Evolutionary conservation across 2,329 filamentous ascomycete genomes (phyloP).

Genomic region (Spiromastix sp.): DNA sequence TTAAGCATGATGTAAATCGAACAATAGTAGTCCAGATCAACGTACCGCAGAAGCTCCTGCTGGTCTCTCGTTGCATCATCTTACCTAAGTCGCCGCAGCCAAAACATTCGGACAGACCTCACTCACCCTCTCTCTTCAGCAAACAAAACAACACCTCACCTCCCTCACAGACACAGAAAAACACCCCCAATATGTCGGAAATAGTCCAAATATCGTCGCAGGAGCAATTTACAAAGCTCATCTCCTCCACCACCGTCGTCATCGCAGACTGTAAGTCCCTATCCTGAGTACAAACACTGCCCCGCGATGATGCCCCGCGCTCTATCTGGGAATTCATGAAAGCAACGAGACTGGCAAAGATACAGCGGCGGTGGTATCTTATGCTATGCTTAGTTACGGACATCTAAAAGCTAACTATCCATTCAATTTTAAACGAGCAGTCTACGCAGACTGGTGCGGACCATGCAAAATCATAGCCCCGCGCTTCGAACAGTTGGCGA

Average conservation of each 20-base stretch:
- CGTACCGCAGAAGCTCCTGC: too few species aligned
- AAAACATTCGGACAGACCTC: too few species aligned
- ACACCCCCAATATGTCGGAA: constrained; percentile 35
- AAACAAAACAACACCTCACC: too few species aligned
- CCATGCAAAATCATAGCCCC: constrained; percentile 79
- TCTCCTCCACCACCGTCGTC: constrained; percentile 66
- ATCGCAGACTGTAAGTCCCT: constrained; percentile 71
- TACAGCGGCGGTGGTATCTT: neutral
- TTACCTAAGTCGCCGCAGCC: too few species aligned
- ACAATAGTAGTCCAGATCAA: too few species aligned
- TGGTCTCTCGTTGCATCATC: too few species aligned
- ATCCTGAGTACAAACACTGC: neutral
- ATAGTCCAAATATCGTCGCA: constrained; percentile 50
- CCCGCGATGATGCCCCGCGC: neutral
- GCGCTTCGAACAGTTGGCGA: constrained; percentile 66
- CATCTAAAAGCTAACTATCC: constrained; percentile 13
- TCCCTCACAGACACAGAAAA: too few species aligned
- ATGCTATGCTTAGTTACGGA: neutral
- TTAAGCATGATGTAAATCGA: too few species aligned
- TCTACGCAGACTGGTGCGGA: constrained; percentile 79
- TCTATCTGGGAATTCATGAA: too few species aligned
- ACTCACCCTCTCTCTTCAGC: too few species aligned
- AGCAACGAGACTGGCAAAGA: too few species aligned
- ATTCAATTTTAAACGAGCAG: constrained; percentile 39
- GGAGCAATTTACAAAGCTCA: constrained; percentile 55